Base-by-base conservation (phyloP, 2,329 filamentous ascomycete genomes). In the Cladosporium sp. region DNA sequence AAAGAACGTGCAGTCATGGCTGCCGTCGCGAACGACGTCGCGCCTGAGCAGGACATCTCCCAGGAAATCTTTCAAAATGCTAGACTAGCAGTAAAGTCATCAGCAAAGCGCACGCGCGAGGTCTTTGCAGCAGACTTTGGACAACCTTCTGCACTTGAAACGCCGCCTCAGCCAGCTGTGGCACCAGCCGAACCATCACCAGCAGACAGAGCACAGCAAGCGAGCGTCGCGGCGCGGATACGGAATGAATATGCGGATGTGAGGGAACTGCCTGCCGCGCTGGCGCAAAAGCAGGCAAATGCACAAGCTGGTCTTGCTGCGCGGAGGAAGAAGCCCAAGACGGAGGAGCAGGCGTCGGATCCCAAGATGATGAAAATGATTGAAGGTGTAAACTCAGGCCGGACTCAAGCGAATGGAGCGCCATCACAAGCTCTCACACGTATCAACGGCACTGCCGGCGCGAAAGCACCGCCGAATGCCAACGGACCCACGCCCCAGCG, bases 211-310 rank as follows among this genome's bases (percentile, higher is more conserved):
- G 69, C 73, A 38, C 71, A 76, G 51, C 67, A 68, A 54, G 66
- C 73, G 39, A 71, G 72, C 43, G 71, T 83, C 38, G 71, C 77
- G 25, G 69, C 77, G 48, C 80, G 84, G 41, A 82, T 87, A 63
- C 76, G 77, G 47, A 76, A 75, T 62, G 90, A 96, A 72, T 96
- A 95, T 69, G 79, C 83, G 59, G 75, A 84, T 62, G 84, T 93
- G 18, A 81, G 83, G 64, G 84, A 86, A 55, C 77, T 96, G 3
- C 91, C 91, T 5, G 80, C 85, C 18, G 81, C 81, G 1, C 77
- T 96, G 16, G 87, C 87, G 30, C 84, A 87, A 18, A 93, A 91
- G 66, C 85, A 91, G 67, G 84, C 86, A 12, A 80, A 75, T 60
- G 78, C 79, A 32, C 71, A 73, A 20, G 69, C 75, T 2, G 73